A percentile compares a stretch with the other conserved stretches of the same genome.
Conservation (phyloP, 164 flowering plant genomes). For the Vitis rupestris region DNA sequence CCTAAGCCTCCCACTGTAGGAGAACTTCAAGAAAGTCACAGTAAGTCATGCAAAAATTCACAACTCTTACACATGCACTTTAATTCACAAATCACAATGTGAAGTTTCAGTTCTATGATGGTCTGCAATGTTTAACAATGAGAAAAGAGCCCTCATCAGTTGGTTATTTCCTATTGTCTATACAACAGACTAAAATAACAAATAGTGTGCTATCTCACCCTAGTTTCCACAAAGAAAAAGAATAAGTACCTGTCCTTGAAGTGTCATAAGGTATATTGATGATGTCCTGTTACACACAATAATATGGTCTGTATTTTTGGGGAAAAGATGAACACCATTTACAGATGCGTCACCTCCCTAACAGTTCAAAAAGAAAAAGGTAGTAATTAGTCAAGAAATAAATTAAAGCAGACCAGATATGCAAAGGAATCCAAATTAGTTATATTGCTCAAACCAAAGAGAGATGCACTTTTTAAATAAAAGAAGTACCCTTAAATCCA, state of each 20-base stretch:
- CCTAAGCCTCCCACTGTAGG: too few relatives aligned
- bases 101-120: too few relatives aligned
- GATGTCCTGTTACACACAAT: slow-evolving; percentile 98
- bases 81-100: too few relatives aligned
- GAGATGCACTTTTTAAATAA: slow-evolving; percentile 6
- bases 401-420: not conserved
- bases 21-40: too few relatives aligned
- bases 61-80: too few relatives aligned
- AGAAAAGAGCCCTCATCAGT: not conserved
- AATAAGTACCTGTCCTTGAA: slow-evolving; percentile 90
- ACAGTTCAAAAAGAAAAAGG: slow-evolving; percentile 13
- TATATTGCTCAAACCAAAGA: not conserved
- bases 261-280: slow-evolving; percentile 90
- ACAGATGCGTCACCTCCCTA: slow-evolving; percentile 99
- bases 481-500: slow-evolving; percentile 42
- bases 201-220: not conserved
- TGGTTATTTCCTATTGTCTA: not conserved
- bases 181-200: not conserved
- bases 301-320: slow-evolving; percentile 86
- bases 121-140: too few relatives aligned
- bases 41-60: too few relatives aligned
- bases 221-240: not conserved
- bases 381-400: not conserved
- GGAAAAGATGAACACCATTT: slow-evolving; percentile 88
- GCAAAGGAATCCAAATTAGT: not conserved